Evolutionary conservation across 208 protist genomes (phyloP), one percentile per base, ranked within the genome.

Genomic region (Borovskyia barvae): DNA sequence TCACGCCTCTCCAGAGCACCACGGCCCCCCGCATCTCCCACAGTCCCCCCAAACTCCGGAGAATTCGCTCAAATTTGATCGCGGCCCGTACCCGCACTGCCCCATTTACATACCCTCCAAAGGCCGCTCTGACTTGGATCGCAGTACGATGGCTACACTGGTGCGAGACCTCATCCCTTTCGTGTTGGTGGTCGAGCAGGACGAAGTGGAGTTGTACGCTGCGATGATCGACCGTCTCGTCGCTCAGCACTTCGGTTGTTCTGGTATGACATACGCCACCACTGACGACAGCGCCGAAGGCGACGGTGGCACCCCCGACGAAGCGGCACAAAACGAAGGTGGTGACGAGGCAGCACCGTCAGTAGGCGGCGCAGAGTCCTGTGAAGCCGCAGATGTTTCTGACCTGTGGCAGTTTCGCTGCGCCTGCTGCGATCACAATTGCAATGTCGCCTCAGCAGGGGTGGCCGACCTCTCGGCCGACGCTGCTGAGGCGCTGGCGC

Each of bases 21-120:
- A 1, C 17, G 19, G 9, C 37, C 14, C 15, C 22, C 42, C n/a
- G n/a, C n/a, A n/a, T n/a, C 26, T 12, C 25, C 24, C 40, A 24
- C 48, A 33, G 28, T 59, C 57, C 7, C 50, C 57, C 2, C 50
- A 26, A 15, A 29, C 24, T 26, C 33, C 42, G 4, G 57, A 65
- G 25, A 24, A 26, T 3, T 57, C 55, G 20, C 25, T 55, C 3
- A 9, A 48, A 28, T 25, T 32, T 17, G 63, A 78, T 47, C 30
- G 54, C 19, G 58, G 24, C 0, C 25, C 61, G 30, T 87, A 87
- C 46, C 81, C 81, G 9, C 81, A 88, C 57, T 90, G 85, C 66
- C 85, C 85, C 3, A 77, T 96, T 26, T 96, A 82, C 66, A 77
- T 96, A 11, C 90, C 76, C 8, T 85, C 83, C 17, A 92, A 86